A percentile compares a stretch with the other conserved stretches of the same genome.
Evolutionary conservation across 495 filamentous ascomycete genomes (phyloP).

Genomic region (Rostrohypoxylon terebratum): DNA sequence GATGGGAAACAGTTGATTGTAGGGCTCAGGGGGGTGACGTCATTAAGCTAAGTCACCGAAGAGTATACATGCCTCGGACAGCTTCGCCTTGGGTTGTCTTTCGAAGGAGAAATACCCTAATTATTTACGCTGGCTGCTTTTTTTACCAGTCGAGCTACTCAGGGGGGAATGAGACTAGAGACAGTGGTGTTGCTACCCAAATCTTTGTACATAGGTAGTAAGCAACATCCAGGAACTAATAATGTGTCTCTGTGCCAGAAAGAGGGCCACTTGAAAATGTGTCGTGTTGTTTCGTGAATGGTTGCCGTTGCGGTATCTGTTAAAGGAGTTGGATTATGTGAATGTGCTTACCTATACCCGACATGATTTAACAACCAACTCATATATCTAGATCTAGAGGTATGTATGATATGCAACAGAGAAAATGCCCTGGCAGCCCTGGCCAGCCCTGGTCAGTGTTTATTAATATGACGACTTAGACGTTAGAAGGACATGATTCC

Average conservation of each 20-base stretch:
- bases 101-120: slow-evolving; percentile 34
- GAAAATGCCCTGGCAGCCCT: no score
- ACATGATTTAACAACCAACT: not conserved
- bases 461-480: slow-evolving; percentile 2
- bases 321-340: not conserved
- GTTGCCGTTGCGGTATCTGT: slow-evolving; percentile 11
- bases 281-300: slow-evolving; percentile 37
- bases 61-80: slow-evolving; percentile 21
- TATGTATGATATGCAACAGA: not conserved
- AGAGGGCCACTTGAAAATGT: slow-evolving; percentile 1
- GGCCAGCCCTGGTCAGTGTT: not conserved
- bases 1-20: slow-evolving; percentile 26
- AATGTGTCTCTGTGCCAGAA: slow-evolving; percentile 17
- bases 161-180: slow-evolving; percentile 9
- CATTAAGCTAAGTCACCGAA: slow-evolving; percentile 13
- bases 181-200: slow-evolving; percentile 33
- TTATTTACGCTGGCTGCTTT: slow-evolving; percentile 5
- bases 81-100: slow-evolving; percentile 21
- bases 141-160: slow-evolving; percentile 15
- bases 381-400: not conserved
- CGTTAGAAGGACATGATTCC: not conserved
- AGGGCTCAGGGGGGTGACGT: slow-evolving; percentile 8
- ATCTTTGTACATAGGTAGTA: slow-evolving; percentile 38
- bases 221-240: slow-evolving; percentile 35
- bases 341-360: not conserved